These are phyloP conservation scores for Knufia fluminis DNA, from an alignment of 2,329 filamentous ascomycete species.

Conservation along the genomic window DNA sequence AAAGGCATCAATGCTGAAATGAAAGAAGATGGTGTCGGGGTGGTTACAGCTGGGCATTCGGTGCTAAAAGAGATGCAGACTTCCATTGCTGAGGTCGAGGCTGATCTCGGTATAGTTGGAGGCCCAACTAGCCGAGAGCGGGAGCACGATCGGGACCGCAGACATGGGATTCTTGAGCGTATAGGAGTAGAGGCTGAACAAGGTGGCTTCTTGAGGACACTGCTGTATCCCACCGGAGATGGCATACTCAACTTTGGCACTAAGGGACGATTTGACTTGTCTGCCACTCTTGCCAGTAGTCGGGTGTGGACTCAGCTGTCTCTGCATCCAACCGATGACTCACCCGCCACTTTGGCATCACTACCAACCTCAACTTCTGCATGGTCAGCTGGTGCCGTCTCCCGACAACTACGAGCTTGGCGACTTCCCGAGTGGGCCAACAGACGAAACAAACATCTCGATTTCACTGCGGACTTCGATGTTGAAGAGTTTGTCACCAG, in stretches of 20 bases:
- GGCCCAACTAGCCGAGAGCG: conserved; percentile 60
- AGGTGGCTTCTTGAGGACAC: conserved; percentile 69
- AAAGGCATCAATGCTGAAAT: conserved; percentile 92
- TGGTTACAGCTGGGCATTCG: conserved; percentile 64
- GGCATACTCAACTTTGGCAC: conserved; percentile 75
- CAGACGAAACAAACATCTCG: conserved; percentile 76
- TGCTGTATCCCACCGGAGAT: conserved; percentile 69
- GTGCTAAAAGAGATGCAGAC: conserved; percentile 80
- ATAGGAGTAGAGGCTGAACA: conserved; percentile 71
- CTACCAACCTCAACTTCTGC: conserved; percentile 64
- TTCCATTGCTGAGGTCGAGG: conserved; percentile 65
- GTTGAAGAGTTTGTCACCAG: conserved; percentile 80
- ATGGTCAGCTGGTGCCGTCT: conserved; percentile 90
- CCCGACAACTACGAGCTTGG: conserved; percentile 87
- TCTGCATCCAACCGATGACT: conserved; percentile 82
- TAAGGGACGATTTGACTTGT: conserved; percentile 68
- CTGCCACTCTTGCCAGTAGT: conserved; percentile 66
- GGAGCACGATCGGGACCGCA: conserved; percentile 69
- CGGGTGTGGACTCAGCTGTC: conserved; percentile 92
- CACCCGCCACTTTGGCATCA: conserved; percentile 63
- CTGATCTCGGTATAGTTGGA: conserved; percentile 66
- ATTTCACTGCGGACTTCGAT: conserved; percentile 96
- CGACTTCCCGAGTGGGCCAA: conserved; percentile 95
- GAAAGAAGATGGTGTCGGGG: conserved; percentile 86
- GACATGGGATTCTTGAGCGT: conserved; percentile 77